Evolutionary conservation across 805 yeast species (phyloP).

Genomic region (Jamesozyma piceae): DNA sequence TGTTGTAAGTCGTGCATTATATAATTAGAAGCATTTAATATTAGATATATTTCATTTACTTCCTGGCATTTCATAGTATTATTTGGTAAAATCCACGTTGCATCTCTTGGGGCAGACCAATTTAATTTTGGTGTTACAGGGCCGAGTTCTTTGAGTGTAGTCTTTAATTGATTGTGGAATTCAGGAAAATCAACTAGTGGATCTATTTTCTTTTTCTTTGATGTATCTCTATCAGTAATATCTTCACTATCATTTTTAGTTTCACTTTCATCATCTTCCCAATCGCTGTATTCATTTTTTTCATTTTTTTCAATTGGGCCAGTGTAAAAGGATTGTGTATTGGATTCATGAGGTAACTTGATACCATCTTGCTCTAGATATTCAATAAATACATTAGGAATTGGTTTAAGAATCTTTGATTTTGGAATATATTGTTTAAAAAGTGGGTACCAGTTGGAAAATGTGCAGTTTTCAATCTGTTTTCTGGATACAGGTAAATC

Average conservation of each 20-base stretch:
- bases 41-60: conserved; percentile 66
- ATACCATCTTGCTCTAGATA: conserved; percentile 65
- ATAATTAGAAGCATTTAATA: conserved; percentile 81
- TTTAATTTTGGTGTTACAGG: conserved; percentile 80
- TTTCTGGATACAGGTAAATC: conserved; percentile 27
- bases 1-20: conserved; percentile 73
- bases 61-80: conserved; percentile 64
- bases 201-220: conserved; percentile 18
- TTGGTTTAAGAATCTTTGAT: conserved; percentile 43
- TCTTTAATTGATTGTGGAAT: conserved; percentile 46
- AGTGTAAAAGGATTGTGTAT: conserved; percentile 26
- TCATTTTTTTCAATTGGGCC: conserved; percentile 34
- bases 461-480: conserved; percentile 44
- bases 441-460: conserved; percentile 49
- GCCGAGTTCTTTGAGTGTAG: conserved; percentile 41
- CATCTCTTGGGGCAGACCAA: conserved; percentile 96
- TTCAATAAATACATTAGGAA: conserved; percentile 48
- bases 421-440: conserved; percentile 43
- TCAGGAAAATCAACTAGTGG: conserved; percentile 47
- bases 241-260: conserved; percentile 8
- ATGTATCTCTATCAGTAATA: conserved; percentile 10
- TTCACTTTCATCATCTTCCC: conserved; percentile 43
- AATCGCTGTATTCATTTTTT: conserved; percentile 65
- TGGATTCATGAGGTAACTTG: conserved; percentile 41
- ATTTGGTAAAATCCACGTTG: conserved; percentile 80